Percentiles rank a stretch among this genome's conserved stretches.
Evolutionary conservation across 2,329 filamentous ascomycete genomes (phyloP).

Genomic region (Exserohilum turcica): DNA sequence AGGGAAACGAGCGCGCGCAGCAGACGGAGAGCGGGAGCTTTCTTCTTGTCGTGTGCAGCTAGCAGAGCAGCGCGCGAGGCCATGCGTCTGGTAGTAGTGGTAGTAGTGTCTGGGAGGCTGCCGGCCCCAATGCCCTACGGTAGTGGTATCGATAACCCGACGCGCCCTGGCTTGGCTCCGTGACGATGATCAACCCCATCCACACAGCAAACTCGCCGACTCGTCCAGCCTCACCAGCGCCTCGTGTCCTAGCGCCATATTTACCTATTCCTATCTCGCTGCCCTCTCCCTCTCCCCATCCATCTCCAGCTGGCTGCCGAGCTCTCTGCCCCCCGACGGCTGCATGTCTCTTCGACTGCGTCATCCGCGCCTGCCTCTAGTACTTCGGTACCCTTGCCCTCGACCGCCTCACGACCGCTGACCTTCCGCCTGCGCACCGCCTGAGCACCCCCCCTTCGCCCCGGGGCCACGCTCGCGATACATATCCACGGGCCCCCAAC

Average conservation of each 20-base stretch:
- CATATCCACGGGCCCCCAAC: constrained; percentile 22
- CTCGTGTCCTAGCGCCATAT: constrained; percentile 5
- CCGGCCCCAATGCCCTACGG: constrained; percentile 2
- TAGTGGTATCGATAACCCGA: constrained; percentile 29
- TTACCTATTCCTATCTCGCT: constrained; percentile 10
- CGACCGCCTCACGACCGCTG: constrained; percentile 40
- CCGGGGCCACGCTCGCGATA: constrained; percentile 28
- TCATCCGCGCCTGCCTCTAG: constrained; percentile 38
- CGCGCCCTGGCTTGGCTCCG: constrained; percentile 13
- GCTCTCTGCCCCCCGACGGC: too few relatives aligned
- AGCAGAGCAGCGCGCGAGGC: constrained; percentile 7
- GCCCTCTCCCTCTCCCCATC: neutral
- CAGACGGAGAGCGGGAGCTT: too few relatives aligned
- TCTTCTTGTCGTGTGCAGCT: neutral
- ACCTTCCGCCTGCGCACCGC: constrained; percentile 31
- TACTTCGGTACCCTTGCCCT: constrained; percentile 21
- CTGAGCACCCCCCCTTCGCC: constrained; percentile 28
- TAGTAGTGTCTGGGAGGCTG: constrained; percentile 13
- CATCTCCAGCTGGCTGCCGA: too few relatives aligned
- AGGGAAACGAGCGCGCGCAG: neutral
- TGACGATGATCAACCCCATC: constrained; percentile 10
- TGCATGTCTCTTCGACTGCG: constrained; percentile 40
- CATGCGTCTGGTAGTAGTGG: too few relatives aligned
- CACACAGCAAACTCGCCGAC: constrained; percentile 4
- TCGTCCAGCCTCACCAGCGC: constrained; percentile 11